phyloP scores from a whole-genome alignment of 2,329 filamentous ascomycete species.

The Pseudopyricularia javanii region DNA sequence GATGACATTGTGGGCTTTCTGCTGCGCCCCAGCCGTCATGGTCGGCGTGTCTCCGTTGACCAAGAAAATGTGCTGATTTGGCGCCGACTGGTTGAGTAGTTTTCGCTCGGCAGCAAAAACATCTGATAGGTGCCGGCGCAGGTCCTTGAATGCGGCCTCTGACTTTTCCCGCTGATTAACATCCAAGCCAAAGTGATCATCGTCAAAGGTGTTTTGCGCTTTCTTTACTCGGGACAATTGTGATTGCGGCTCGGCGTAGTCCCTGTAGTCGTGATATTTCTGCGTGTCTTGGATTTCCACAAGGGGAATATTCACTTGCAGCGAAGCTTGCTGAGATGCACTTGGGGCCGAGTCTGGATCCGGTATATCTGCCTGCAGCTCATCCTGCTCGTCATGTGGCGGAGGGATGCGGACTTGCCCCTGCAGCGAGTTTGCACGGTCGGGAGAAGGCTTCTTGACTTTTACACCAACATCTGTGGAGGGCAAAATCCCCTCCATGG shows the following conservation, averaged over 20 bases:
- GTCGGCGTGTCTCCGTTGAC: slow-evolving; percentile 49
- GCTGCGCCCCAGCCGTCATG: slow-evolving; percentile 55
- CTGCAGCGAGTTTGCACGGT: not conserved
- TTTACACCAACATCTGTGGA: not conserved
- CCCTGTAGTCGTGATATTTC: slow-evolving; percentile 37
- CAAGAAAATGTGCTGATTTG: slow-evolving; percentile 39
- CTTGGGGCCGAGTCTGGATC: not conserved
- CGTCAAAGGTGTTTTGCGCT: slow-evolving; percentile 35
- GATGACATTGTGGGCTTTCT: slow-evolving; percentile 60
- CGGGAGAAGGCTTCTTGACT: not conserved
- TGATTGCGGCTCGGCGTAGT: slow-evolving; percentile 27
- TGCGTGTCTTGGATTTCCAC: slow-evolving; percentile 20
- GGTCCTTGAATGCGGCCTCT: slow-evolving; percentile 57
- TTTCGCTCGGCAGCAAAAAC: slow-evolving; percentile 70
- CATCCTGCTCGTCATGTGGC: not conserved
- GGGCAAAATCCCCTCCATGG: not conserved
- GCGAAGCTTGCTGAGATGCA: not conserved
- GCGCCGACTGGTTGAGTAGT: slow-evolving; percentile 38
- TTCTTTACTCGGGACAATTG: slow-evolving; percentile 40
- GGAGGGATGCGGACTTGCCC: not conserved
- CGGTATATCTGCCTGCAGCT: not conserved
- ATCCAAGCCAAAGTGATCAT: slow-evolving; percentile 45
- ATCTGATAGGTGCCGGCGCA: slow-evolving; percentile 57
- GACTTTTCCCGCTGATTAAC: slow-evolving; percentile 74
- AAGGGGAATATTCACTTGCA: not conserved